phyloP scores from a whole-genome alignment of 1,284 basidiomycete species.

The Moesziomyces sp. region DNA sequence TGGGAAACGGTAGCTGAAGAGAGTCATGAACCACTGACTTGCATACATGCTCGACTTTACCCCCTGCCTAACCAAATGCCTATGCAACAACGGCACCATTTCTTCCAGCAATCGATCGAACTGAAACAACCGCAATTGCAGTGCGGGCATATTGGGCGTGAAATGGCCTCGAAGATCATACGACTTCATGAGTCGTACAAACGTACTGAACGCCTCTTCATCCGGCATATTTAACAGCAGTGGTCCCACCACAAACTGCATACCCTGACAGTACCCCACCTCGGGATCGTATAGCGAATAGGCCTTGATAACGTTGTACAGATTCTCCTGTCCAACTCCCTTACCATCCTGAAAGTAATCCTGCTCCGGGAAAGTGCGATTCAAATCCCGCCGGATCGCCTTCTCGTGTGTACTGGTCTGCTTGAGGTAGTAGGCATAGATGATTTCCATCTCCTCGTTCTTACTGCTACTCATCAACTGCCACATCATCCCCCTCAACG shows the following conservation, averaged over 20 bases:
- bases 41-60: constrained; percentile 90
- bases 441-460: constrained; percentile 84
- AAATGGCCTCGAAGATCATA: constrained; percentile 97
- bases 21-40: constrained; percentile 95
- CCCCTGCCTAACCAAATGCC: constrained; percentile 91
- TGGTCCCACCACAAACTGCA: constrained; percentile 87
- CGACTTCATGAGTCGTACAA: constrained; percentile 96
- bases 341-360: constrained; percentile 87
- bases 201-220: constrained; percentile 88
- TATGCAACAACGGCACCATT: constrained; percentile 85
- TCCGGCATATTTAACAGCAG: constrained; percentile 79
- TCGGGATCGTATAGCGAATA: constrained; percentile 95
- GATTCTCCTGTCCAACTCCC: constrained; percentile 92
- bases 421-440: constrained; percentile 84
- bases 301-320: constrained; percentile 97
- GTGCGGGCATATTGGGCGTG: constrained; percentile 95
- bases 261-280: constrained; percentile 97
- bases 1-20: constrained; percentile 78
- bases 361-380: constrained; percentile 94
- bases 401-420: constrained; percentile 89
- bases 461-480: constrained; percentile 93
- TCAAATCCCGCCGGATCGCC: constrained; percentile 88
- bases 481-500: constrained; percentile 94
- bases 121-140: constrained; percentile 87
- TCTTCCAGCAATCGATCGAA: constrained; percentile 96